A percentile compares a stretch with the other conserved stretches of the same genome.
Conservation (phyloP, 2,329 filamentous ascomycete species). For the Pseudocercospora ulei region DNA sequence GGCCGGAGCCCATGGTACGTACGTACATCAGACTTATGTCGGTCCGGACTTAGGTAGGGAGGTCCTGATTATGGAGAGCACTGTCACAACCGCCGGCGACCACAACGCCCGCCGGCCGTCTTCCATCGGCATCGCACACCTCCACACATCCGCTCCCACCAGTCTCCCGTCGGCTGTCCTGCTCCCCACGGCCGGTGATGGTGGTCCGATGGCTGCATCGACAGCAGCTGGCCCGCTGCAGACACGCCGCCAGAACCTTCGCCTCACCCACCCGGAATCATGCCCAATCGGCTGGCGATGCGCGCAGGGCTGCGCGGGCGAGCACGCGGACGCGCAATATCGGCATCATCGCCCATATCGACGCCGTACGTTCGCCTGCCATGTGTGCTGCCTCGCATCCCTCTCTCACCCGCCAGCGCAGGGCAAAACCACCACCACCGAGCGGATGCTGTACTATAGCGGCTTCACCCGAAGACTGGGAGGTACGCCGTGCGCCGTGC, state of each 20-base stretch:
- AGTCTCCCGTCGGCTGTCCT: background rate
- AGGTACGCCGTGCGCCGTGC: slow-evolving; percentile 39
- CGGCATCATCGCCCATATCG: slow-evolving; percentile 96
- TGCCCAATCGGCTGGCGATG: slow-evolving; percentile 4
- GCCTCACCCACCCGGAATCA: slow-evolving; percentile 9
- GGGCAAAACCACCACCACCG: slow-evolving; percentile 96
- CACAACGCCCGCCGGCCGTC: too few relatives aligned
- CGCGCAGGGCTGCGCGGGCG: background rate
- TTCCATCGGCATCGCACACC: too few relatives aligned
- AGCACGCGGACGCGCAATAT: slow-evolving; percentile 53
- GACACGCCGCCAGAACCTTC: slow-evolving; percentile 10
- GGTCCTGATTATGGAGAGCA: too few relatives aligned
- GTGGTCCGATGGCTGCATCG: slow-evolving; percentile 22
- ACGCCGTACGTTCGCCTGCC: slow-evolving; percentile 52
- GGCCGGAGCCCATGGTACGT: too few relatives aligned
- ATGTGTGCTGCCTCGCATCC: background rate
- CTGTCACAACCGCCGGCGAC: too few relatives aligned
- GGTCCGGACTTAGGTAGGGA: too few relatives aligned
- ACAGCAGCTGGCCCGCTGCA: slow-evolving; percentile 12
- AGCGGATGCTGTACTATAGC: slow-evolving; percentile 97
- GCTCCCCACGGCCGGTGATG: slow-evolving; percentile 12
- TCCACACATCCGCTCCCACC: background rate
- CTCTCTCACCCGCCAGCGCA: slow-evolving; percentile 30
- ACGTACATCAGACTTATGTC: too few relatives aligned
- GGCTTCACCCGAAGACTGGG: slow-evolving; percentile 80